Percentiles rank a stretch among this genome's conserved stretches.
Conservation (phyloP, 768 basidiomycete genomes). For the Lyophyllum atratum region DNA sequence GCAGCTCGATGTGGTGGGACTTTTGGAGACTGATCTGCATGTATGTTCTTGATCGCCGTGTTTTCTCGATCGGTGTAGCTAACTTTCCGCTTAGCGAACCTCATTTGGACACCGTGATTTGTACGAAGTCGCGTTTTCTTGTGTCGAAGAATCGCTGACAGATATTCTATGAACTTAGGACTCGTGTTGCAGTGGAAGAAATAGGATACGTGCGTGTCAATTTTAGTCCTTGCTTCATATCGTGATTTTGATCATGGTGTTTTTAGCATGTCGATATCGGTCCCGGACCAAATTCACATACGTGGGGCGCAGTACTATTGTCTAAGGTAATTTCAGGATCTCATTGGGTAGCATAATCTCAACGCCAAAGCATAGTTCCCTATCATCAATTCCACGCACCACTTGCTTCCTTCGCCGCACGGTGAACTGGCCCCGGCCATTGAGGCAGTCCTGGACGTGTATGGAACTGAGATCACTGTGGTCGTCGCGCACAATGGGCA, state of each 20-base stretch:
- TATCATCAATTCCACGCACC: slow-evolving; percentile 83
- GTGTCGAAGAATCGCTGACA: slow-evolving; percentile 5
- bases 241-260: slow-evolving; percentile 2
- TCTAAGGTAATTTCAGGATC: slow-evolving; percentile 57
- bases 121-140: slow-evolving; percentile 36
- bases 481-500: slow-evolving; percentile 93
- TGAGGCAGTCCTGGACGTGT: slow-evolving; percentile 79
- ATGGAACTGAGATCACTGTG: slow-evolving; percentile 76
- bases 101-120: slow-evolving; percentile 83
- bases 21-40: slow-evolving; percentile 85
- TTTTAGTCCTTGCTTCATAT: background rate
- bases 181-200: slow-evolving; percentile 75
- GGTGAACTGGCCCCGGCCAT: slow-evolving; percentile 91
- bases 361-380: slow-evolving; percentile 62
- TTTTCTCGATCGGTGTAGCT: background rate
- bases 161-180: slow-evolving; percentile 41
- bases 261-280: slow-evolving; percentile 83
- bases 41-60: slow-evolving; percentile 43
- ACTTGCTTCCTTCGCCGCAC: slow-evolving; percentile 82
- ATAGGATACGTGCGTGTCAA: slow-evolving; percentile 77
- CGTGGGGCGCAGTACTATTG: slow-evolving; percentile 84
- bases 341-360: background rate
- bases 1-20: slow-evolving; percentile 82
- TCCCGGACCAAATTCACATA: slow-evolving; percentile 85
- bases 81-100: slow-evolving; percentile 30